Evolutionary conservation across 257 asterid genomes (phyloP).

Genomic region (Leonotis leonurus): DNA sequence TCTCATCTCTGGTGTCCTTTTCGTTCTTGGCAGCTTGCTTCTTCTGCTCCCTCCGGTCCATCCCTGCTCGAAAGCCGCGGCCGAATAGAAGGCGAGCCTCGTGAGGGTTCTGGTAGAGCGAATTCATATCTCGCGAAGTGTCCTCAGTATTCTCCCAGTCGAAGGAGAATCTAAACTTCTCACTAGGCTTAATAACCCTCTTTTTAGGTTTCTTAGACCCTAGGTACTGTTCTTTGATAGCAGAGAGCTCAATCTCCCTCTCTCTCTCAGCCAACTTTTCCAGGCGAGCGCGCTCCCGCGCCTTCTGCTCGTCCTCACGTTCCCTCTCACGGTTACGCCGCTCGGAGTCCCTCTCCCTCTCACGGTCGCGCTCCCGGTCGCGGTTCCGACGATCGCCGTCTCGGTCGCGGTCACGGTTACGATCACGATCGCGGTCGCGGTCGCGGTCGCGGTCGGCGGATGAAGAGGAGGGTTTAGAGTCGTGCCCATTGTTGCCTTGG

Average conservation of each 20-base stretch:
- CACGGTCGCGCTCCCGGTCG: slow-evolving; percentile 28
- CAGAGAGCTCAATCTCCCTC: slow-evolving; percentile 43
- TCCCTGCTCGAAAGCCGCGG: slow-evolving; percentile 50
- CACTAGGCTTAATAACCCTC: slow-evolving; percentile 45
- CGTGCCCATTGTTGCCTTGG: slow-evolving; percentile 18
- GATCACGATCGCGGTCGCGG: slow-evolving; percentile 24
- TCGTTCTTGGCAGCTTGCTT: slow-evolving; percentile 45
- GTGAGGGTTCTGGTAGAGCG: slow-evolving; percentile 46
- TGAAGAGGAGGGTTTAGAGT: slow-evolving; percentile 23
- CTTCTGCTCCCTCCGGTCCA: slow-evolving; percentile 55
- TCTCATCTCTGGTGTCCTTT: slow-evolving; percentile 35
- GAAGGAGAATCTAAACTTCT: slow-evolving; percentile 45
- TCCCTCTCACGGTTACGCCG: slow-evolving; percentile 43
- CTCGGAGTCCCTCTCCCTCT: slow-evolving; percentile 35
- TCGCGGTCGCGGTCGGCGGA: slow-evolving; percentile 24
- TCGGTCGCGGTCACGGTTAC: slow-evolving; percentile 31
- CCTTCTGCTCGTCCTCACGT: slow-evolving; percentile 44
- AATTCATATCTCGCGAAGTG: slow-evolving; percentile 50
- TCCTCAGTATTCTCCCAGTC: slow-evolving; percentile 63
- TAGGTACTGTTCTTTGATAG: slow-evolving; percentile 44
- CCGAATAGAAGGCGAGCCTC: slow-evolving; percentile 48
- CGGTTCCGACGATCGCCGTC: slow-evolving; percentile 25
- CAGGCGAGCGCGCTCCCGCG: slow-evolving; percentile 46
- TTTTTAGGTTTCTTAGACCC: slow-evolving; percentile 56
- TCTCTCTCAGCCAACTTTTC: slow-evolving; percentile 47